Conservation (phyloP, 2,329 filamentous ascomycete genomes). For the Coleophoma cylindrospora region DNA sequence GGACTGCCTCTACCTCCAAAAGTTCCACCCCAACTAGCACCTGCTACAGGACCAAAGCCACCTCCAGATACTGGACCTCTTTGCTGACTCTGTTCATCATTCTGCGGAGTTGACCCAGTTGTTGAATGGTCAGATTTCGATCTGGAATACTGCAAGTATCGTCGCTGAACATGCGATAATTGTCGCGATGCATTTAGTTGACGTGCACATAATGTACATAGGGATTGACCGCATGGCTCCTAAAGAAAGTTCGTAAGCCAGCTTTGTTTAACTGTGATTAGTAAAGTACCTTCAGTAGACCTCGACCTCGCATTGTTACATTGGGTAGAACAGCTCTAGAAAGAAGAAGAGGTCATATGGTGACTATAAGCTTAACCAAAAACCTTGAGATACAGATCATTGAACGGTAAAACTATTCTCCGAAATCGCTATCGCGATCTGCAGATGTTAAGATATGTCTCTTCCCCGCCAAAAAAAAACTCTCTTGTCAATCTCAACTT, state of each 20-base stretch:
- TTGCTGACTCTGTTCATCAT: background rate
- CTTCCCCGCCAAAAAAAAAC: too few relatives aligned
- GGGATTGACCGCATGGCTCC: conserved; percentile 20
- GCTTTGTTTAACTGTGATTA: background rate
- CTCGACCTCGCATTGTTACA: conserved; percentile 24
- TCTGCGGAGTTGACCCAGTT: conserved; percentile 11
- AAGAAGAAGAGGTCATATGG: background rate
- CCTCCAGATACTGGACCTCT: too few relatives aligned
- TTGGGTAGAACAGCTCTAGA: conserved; percentile 8
- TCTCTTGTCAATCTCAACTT: background rate
- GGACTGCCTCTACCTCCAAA: background rate
- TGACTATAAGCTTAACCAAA: background rate
- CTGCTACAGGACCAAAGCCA: background rate
- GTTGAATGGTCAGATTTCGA: conserved; percentile 16
- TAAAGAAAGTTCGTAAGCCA: conserved; percentile 8
- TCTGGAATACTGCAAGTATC: conserved; percentile 25
- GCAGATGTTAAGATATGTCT: too few relatives aligned
- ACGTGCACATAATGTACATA: conserved; percentile 28
- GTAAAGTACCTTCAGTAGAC: conserved; percentile 19
- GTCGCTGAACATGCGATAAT: conserved; percentile 24
- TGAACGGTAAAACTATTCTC: too few relatives aligned
- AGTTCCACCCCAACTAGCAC: background rate
- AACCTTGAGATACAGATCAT: background rate
- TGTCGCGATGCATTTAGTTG: conserved; percentile 21
- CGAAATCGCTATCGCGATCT: too few relatives aligned